Percentiles rank a stretch among this genome's conserved stretches.
These are phyloP conservation scores for Puccinia hordei DNA, from an alignment of 1,284 basidiomycete species.

Conservation along the genomic window DNA sequence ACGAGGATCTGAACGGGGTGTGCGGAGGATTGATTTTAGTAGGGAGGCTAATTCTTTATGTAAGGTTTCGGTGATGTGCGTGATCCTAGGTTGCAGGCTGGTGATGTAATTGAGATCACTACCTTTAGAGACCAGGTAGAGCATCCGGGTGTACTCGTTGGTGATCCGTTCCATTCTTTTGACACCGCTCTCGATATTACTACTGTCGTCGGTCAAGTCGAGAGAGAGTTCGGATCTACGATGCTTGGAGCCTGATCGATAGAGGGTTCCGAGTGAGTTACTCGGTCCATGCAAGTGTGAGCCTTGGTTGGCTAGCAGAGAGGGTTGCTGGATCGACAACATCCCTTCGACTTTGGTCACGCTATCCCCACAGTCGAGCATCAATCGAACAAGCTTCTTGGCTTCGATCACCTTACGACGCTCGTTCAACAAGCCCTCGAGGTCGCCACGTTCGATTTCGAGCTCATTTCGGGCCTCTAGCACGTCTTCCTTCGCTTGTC, in stretches of 20 bases:
- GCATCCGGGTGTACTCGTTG: slow-evolving; percentile 42
- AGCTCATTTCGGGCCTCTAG: slow-evolving; percentile 10
- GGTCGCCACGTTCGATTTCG: slow-evolving; percentile 11
- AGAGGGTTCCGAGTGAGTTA: background rate
- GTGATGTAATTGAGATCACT: slow-evolving; percentile 18
- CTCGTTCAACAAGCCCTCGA: slow-evolving; percentile 36
- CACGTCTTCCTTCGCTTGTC: slow-evolving; percentile 13
- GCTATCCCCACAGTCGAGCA: slow-evolving; percentile 45
- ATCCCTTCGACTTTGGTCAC: slow-evolving; percentile 46
- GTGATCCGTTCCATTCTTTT: slow-evolving; percentile 42
- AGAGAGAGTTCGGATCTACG: slow-evolving; percentile 13
- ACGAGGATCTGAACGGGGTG: slow-evolving; percentile 26
- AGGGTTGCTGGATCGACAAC: slow-evolving; percentile 24
- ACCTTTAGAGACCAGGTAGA: slow-evolving; percentile 47
- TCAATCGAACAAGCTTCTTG: slow-evolving; percentile 46
- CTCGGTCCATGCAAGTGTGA: slow-evolving; percentile 1
- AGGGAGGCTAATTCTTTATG: slow-evolving; percentile 35
- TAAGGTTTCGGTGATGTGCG: slow-evolving; percentile 41
- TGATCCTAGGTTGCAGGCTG: slow-evolving; percentile 37
- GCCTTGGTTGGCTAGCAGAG: background rate
- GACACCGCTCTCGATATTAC: slow-evolving; percentile 19
- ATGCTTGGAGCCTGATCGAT: slow-evolving; percentile 17
- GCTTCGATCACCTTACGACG: slow-evolving; percentile 37
- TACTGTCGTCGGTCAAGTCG: slow-evolving; percentile 15
- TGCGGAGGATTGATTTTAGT: slow-evolving; percentile 19